Evolutionary conservation across 345 rosid species (phyloP), one percentile per base, ranked within the genome.

Genomic region (Carallia brachiata): DNA sequence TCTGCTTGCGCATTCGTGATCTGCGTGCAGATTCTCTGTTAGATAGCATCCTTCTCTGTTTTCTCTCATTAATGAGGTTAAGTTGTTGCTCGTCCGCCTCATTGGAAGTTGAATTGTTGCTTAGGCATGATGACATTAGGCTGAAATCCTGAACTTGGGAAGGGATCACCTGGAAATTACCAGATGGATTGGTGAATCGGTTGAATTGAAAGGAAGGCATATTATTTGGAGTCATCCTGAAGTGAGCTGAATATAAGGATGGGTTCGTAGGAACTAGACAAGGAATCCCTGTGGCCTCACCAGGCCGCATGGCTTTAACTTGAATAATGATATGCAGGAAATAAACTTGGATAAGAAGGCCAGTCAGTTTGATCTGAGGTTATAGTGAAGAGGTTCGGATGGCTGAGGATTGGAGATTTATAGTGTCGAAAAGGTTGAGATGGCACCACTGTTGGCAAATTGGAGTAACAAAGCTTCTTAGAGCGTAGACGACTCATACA

Each of bases 1-100:
- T 87, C 82, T 91, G 98, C 82, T 91, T 93, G 65, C 98, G 89
- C 98, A 93, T 88, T 32, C 98, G 94, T 31, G 97, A 93, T 34
- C 97, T 66, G 34, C 97, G 87, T 2, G 98, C 98, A 6, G 98
- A 91, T 59, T 94, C 98, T 81, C 98, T 73, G 66, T 94, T 94
- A 5, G 98, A 94, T 75, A 94, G 85, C 97, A 89, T 91, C 84
- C 98, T 88, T 72, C 95, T 81, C 78, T 89, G 91, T 78, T 91
- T 93, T 66, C 98, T 82, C 79, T 91, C 98, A 6, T 81, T 89
- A 81, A 91, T 84, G 62, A 91, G 78, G 67, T 73, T 71, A 66
- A 84, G 70, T 32, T 82, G 79, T 40, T 84, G 92, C 72, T 88
- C 97, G 1, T 83, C 96, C n/a, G 90, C 93, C 60, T 93, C 97